Percentiles rank a stretch among this genome's conserved stretches.
phyloP scores from a whole-genome alignment of 116 monocot genomes.

The Cymodocea nodosa region DNA sequence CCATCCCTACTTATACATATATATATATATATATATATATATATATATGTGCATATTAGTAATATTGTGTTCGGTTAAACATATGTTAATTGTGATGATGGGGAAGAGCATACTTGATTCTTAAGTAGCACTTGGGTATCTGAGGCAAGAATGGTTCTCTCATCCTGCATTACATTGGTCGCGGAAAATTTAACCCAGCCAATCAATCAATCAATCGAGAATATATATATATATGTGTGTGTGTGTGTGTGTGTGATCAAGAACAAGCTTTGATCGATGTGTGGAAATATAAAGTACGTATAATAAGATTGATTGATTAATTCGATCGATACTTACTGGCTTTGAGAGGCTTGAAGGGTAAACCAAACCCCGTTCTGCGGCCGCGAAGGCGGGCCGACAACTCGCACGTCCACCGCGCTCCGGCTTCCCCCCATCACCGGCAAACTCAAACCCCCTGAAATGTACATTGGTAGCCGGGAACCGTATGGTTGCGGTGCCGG shows the following conservation, averaged over 20 bases:
- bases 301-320: no score
- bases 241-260: no score
- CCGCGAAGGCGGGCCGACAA: conserved; percentile 34
- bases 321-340: conserved; percentile 78
- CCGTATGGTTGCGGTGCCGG: background rate
- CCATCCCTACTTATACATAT: conserved; percentile 64
- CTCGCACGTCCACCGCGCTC: conserved; percentile 6
- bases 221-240: no score
- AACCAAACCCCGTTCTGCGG: conserved; percentile 64
- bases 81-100: no score
- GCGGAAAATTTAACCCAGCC: no score
- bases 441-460: background rate
- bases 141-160: conserved; percentile 59
- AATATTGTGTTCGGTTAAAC: no score
- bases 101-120: conserved; percentile 71
- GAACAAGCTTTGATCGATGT: no score
- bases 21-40: no score
- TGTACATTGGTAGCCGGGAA: conserved; percentile 3
- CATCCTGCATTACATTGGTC: conserved; percentile 52
- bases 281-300: no score
- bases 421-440: background rate
- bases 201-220: no score
- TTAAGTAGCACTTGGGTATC: conserved; percentile 50
- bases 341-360: conserved; percentile 51
- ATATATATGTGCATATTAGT: no score